Conservation (phyloP, 176 grass and related monocot genomes). For the Poa pratensis region DNA sequence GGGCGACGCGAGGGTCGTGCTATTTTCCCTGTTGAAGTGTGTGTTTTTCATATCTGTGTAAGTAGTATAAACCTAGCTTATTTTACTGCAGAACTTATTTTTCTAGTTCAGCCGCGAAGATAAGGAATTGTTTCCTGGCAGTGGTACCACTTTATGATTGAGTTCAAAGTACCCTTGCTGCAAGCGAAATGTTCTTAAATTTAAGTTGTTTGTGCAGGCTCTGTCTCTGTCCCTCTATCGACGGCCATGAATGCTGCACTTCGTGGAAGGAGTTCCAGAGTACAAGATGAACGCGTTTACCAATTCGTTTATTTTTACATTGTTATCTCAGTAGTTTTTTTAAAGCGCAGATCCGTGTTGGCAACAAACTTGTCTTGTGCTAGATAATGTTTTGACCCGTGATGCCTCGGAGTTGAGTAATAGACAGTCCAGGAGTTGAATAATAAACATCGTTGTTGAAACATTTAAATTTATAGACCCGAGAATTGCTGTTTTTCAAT, state of each 20-base stretch:
- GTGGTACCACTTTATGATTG: background rate
- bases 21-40: no score
- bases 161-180: background rate
- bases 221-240: background rate
- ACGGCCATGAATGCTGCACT: background rate
- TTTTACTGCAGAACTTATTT: background rate
- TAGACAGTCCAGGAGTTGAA: no score
- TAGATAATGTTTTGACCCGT: background rate
- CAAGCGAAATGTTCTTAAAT: background rate
- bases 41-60: no score
- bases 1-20: no score
- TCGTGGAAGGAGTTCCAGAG: background rate
- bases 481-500: background rate
- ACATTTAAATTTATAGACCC: background rate
- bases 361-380: background rate
- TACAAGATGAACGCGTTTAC: background rate
- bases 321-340: background rate
- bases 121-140: conserved; percentile 9
- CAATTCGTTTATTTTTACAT: background rate
- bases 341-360: background rate
- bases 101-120: background rate
- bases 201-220: conserved; percentile 2
- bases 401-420: background rate
- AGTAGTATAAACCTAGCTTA: background rate
- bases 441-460: background rate